Conservation (phyloP, 257 asterid genomes). For the Parsonsia alboflavescens region DNA sequence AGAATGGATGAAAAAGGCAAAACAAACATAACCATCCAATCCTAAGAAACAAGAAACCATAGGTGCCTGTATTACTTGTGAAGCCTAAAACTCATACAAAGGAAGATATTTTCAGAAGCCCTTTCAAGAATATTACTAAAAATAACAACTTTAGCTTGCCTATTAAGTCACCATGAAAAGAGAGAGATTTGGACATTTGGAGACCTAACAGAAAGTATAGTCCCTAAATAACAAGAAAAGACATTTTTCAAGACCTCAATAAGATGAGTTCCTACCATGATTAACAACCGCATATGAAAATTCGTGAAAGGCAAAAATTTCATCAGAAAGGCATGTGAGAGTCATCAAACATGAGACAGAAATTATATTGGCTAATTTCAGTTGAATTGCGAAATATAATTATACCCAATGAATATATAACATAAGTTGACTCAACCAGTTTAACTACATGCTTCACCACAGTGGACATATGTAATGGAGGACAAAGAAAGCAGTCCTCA, state of each 20-base stretch:
- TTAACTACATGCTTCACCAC: neutral
- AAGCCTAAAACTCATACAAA: neutral
- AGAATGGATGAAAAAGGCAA: conserved; percentile 10
- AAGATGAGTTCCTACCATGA: neutral
- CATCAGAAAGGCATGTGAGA: neutral
- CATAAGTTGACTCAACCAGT: neutral
- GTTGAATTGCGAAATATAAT: neutral
- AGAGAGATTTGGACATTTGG: neutral
- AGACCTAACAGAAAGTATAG: neutral
- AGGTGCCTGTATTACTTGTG: no score
- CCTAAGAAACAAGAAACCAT: neutral
- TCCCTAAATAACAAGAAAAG: neutral
- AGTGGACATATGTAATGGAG: neutral
- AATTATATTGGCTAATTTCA: neutral
- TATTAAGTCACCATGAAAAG: neutral
- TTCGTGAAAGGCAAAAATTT: neutral
- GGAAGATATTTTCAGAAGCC: neutral
- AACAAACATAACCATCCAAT: neutral
- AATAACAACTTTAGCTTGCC: neutral
- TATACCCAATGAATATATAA: neutral
- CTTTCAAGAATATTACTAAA: neutral
- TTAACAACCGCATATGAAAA: neutral
- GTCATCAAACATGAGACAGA: no score
- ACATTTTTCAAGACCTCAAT: neutral
- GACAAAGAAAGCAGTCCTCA: neutral